Base-by-base conservation (phyloP, 768 basidiomycete genomes). In the Cystobasidium tubakii region DNA sequence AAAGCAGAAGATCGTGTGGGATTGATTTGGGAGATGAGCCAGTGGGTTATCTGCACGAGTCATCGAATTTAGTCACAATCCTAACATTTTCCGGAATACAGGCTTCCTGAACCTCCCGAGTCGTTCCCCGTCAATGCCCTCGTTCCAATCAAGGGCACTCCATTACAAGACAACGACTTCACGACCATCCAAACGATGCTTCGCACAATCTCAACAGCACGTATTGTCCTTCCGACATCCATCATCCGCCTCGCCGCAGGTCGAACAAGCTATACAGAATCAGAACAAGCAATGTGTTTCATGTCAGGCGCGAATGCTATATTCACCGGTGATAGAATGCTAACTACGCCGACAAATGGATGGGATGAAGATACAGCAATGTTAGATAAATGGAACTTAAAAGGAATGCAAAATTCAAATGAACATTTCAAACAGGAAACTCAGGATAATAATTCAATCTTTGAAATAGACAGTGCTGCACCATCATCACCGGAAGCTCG, bases 231-330 rank as follows among this genome's bases (percentile, higher is more conserved):
- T 77, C 95, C 95, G 0, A 85, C 84, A 74, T 78, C 95, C 13
- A 97, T 98, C 79, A 96, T 98, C 73, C 87, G 95, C 72, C 87
- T 98, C 29, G 93, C 95, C 7, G 95, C 95, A 23, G 95, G 95
- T 70, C 84, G 95, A 78, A 92, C 92, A 81, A 90, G 87, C 1
- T 86, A 96, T 77, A 85, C 84, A 73, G 95, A 98, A 83, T 85
- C 90, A 10, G 90, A 97, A 81, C 95, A 98, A 80, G 92, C 89
- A 7, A 92, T 98, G 89, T 93, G 92, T 80, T 98, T 98, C 83
- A 90, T 98, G 90, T 93, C 95, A 0, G 95, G 95, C 27, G 95
- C 94, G 25, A 98, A 98, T 79, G 95, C 95, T 25, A 89, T 98
- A 75, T 98, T 98, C 81, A 98, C 95, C n/a, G 95, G 66, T 53